Conservation (phyloP, 345 rosid species). For the Balakata baccata region DNA sequence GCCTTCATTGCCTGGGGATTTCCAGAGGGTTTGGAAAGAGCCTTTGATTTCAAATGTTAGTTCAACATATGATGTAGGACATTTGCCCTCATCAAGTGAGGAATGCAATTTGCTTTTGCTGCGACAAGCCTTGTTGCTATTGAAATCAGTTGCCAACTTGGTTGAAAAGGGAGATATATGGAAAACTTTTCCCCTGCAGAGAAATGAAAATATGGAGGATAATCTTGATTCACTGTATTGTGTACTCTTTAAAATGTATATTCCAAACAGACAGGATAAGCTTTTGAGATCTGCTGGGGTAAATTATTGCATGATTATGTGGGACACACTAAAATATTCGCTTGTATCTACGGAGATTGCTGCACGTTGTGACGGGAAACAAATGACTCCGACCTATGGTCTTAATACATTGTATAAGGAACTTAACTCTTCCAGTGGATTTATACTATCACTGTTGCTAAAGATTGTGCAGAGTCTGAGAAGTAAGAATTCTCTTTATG, state of each 20-base stretch:
- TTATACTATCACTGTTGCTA: constrained; percentile 62
- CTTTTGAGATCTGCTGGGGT: constrained; percentile 39
- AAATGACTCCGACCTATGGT: constrained; percentile 47
- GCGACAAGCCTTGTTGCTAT: constrained; percentile 55
- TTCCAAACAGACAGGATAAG: constrained; percentile 40
- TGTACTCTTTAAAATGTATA: constrained; percentile 55
- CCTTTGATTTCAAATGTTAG: constrained; percentile 36
- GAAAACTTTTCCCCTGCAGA: constrained; percentile 41
- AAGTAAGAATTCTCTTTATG: constrained; percentile 50
- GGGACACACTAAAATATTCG: constrained; percentile 93
- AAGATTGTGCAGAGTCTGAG: constrained; percentile 58
- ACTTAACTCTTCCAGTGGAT: constrained; percentile 65
- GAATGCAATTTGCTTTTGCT: constrained; percentile 42
- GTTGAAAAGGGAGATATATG: constrained; percentile 45
- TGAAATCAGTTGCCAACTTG: constrained; percentile 56
- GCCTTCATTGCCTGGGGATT: constrained; percentile 57
- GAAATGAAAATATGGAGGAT: constrained; percentile 36
- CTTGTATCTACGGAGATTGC: constrained; percentile 78
- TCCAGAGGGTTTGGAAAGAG: constrained; percentile 44
- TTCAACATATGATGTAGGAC: constrained; percentile 12
- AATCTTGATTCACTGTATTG: constrained; percentile 52
- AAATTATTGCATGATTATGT: constrained; percentile 58
- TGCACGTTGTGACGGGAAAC: constrained; percentile 57
- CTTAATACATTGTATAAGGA: constrained; percentile 58
- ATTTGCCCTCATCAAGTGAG: constrained; percentile 27